Base-by-base conservation (phyloP, 441 rosid species). In the Populus hybrid region DNA sequence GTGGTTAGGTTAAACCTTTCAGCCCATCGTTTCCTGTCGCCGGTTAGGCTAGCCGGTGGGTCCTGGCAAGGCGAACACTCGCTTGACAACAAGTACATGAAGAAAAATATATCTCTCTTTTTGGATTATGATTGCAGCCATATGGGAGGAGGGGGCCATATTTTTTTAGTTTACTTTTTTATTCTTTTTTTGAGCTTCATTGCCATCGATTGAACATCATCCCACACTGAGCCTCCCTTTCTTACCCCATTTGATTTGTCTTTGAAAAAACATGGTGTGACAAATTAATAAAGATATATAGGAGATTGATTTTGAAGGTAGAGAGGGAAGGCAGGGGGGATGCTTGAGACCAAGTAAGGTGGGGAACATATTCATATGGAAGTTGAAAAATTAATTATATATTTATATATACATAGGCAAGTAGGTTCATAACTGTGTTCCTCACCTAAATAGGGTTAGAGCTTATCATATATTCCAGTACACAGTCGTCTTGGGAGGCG, bases 311-410 rank as follows among this genome's bases (percentile, higher is more conserved):
- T 72, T 63, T 30, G 73, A 74, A 79, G 71, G 69, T 53, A 66
- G 75, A 57, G 78, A 38, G 74, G 38, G 32, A 69, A 35, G 78
- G 83, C 75, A 57, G 84, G 70, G 78, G 59, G 26, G 77, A 77
- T 69, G 79, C 30, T 86, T 81, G 73, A 86, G 89, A 88, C 94
- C 94, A 82, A 70, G 76, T 70, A 89, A 87, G 87, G 94, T 94
- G 97, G 98, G 97, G 95, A 93, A 93, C 98, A 93, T 82, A 89
- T 86, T 93, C 88, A 91, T 90, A 78, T 89, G 89, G 77, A 79
- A 85, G 92, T 93, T 88, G 93, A 89, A 88, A 87, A 82, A 77
- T 76, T 30, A 71, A 79, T 1, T 40, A 8, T 10, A 8, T 2
- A 53, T 34, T 1, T 5, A 30, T 30, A 30, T 30, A 30, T 30